Base-by-base conservation (phyloP, 2,329 filamentous ascomycete genomes). In the Aspergillus versicolor region DNA sequence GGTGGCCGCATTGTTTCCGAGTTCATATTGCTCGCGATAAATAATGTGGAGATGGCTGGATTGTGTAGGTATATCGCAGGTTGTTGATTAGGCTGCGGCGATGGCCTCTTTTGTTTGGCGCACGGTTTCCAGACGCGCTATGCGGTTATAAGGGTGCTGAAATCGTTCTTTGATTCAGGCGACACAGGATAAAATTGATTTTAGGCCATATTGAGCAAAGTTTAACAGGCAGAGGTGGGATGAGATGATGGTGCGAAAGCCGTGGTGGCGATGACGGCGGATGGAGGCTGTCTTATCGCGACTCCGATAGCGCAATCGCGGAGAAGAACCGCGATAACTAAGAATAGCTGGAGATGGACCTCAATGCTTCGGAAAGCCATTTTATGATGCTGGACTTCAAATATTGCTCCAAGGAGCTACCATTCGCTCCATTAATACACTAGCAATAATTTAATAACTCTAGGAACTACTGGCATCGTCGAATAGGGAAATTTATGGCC, bases 1-100 rank as follows among this genome's bases (percentile, higher is more conserved):
- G 62, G 53, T 43, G 60, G 54, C 51, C 66, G 67, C 58, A 63
- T 61, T 15, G 24, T 78, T 27, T 38, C 21, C 15, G 42, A 22
- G 19, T 15, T 19, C 37, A 32, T 40, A 27, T 32, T 21, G 46
- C 6, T 19, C 9, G 46, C 21, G 22, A 6, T 49, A 8, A 37
- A 21, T 46, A 32, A 32, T 32, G 13, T 24, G 34, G 15, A n/a
- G 32, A 38, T 27, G 22, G 30, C 17, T 19, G 27, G 9, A 12
- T 22, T 12, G 13, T 17, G 22, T 11, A 11, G 13, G 12, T n/a
- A 12, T 24, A 12, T 34, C 22, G 43, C 27, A 30, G 27, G 27
- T 30, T 24, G 27, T 40, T 46, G 49, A 21, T 38, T n/a, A 43
- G 40, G 40, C 37, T 50, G 50, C 49, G 34, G 48, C 22, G 22